Evolutionary conservation across 805 yeast species (phyloP).

Genomic region (Groenewaldozyma salmanticensis): DNA sequence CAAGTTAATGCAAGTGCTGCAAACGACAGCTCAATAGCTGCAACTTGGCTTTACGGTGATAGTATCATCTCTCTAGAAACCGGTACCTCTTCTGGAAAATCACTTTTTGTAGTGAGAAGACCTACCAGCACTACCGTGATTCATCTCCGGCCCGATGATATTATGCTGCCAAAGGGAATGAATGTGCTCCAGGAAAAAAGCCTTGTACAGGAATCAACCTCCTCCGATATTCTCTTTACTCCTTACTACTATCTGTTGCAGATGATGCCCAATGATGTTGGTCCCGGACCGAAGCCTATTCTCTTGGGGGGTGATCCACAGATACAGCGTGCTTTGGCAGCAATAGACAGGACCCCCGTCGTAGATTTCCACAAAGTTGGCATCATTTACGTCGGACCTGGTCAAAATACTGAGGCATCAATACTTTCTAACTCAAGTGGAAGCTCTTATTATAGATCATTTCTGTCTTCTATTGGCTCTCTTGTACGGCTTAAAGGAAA

Average conservation of each 20-base stretch:
- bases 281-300: conserved; percentile 33
- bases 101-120: conserved; percentile 43
- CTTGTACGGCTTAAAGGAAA: conserved; percentile 49
- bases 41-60: conserved; percentile 54
- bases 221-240: conserved; percentile 18
- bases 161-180: conserved; percentile 13
- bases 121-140: conserved; percentile 57
- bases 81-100: conserved; percentile 40
- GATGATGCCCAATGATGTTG: conserved; percentile 34
- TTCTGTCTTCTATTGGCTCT: conserved; percentile 50
- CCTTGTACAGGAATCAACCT: background rate
- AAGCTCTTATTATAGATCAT: conserved; percentile 49
- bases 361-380: conserved; percentile 76
- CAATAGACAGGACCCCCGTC: conserved; percentile 67
- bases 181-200: conserved; percentile 1
- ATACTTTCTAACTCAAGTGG: conserved; percentile 58
- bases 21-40: conserved; percentile 10
- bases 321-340: conserved; percentile 43
- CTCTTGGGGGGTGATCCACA: conserved; percentile 42
- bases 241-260: conserved; percentile 47
- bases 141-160: conserved; percentile 25
- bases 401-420: conserved; percentile 53
- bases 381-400: conserved; percentile 59
- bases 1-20: background rate
- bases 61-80: conserved; percentile 51